These are phyloP conservation scores for Porphyra umbilicalis DNA, from an alignment of 31 red algal species.

Conservation along the genomic window DNA sequence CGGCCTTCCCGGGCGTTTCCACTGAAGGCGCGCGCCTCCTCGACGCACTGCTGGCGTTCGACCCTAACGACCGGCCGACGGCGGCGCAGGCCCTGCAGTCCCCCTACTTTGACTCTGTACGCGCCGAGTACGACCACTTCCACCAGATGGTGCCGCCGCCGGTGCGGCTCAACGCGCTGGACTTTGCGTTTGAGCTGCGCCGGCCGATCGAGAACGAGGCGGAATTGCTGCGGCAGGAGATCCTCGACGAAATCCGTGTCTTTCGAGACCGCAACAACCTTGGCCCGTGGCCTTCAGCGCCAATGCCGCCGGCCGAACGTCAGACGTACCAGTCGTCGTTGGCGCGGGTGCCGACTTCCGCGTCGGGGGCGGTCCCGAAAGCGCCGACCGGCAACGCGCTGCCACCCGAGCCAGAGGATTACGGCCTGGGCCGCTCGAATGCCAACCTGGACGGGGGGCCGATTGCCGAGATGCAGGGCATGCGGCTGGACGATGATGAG, in stretches of 20 bases:
- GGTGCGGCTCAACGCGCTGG: neutral
- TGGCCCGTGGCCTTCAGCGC: too few species aligned
- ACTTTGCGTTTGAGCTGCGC: neutral
- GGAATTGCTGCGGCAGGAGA: neutral
- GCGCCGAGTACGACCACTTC: neutral
- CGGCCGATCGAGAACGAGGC: neutral
- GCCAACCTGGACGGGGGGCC: too few species aligned
- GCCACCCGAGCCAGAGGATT: too few species aligned
- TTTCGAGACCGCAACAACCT: neutral
- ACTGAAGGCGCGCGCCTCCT: conserved; percentile 5
- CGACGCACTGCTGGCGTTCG: conserved; percentile 2
- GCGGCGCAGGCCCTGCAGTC: neutral
- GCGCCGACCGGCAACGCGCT: too few species aligned
- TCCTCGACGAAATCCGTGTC: neutral
- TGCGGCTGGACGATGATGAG: neutral
- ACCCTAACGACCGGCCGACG: conserved; percentile 3
- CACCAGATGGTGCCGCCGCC: neutral
- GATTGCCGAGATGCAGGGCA: neutral
- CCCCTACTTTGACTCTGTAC: neutral
- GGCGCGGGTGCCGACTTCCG: too few species aligned
- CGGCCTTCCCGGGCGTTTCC: neutral
- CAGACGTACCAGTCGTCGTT: too few species aligned
- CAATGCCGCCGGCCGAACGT: too few species aligned
- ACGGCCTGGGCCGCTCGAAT: too few species aligned
- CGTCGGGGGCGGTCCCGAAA: too few species aligned